Conservation (phyloP, 495 filamentous ascomycete genomes). For the Staphylotrichum longicolle region DNA sequence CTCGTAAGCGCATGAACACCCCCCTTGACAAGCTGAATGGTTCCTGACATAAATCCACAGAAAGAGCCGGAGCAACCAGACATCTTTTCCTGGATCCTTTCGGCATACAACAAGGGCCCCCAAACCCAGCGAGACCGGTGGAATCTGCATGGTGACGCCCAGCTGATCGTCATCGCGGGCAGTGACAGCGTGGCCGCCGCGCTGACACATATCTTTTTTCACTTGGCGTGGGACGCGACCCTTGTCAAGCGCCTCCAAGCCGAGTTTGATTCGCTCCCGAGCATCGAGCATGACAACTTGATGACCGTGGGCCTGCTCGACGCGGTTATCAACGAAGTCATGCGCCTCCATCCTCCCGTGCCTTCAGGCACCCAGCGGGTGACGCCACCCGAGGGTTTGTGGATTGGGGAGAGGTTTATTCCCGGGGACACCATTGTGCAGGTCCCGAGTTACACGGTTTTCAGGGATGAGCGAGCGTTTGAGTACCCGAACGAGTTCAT, state of each 20-base stretch:
- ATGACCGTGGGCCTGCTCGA: conserved; percentile 32
- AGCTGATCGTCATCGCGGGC: conserved; percentile 49
- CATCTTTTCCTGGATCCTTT: conserved; percentile 39
- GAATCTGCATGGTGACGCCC: conserved; percentile 38
- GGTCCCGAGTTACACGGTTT: conserved; percentile 32
- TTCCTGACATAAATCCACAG: neutral
- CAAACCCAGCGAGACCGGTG: conserved; percentile 35
- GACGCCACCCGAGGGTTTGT: conserved; percentile 42
- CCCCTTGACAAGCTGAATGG: neutral
- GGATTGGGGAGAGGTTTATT: conserved; percentile 44
- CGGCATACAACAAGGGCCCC: conserved; percentile 35
- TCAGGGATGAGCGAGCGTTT: conserved; percentile 32
- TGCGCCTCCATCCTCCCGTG: conserved; percentile 56
- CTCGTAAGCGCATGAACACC: neutral
- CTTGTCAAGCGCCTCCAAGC: conserved; percentile 39
- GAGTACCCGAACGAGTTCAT: conserved; percentile 39
- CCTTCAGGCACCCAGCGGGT: conserved; percentile 44
- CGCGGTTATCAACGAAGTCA: conserved; percentile 53
- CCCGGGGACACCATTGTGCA: conserved; percentile 34
- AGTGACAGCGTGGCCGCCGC: conserved; percentile 53
- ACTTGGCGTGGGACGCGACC: conserved; percentile 44
- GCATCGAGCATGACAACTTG: conserved; percentile 25
- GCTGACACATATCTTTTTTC: conserved; percentile 49
- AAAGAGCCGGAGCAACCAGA: conserved; percentile 40
- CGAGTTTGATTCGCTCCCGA: conserved; percentile 39